Evolutionary conservation across 2,329 filamentous ascomycete species (phyloP).

Genomic region (Scortechinia acanthostroma): DNA sequence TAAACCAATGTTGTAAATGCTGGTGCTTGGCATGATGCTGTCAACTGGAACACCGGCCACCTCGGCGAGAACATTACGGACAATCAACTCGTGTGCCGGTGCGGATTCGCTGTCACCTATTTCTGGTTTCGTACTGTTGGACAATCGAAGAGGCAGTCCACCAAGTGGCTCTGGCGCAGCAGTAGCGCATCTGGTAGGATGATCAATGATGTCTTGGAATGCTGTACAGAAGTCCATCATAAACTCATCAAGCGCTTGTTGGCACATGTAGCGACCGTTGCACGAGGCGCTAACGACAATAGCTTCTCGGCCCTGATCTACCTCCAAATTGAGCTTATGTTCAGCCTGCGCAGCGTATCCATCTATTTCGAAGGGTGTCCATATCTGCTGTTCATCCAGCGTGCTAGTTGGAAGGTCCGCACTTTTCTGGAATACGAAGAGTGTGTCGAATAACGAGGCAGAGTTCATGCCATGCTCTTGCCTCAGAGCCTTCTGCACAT

Average conservation of each 20-base stretch:
- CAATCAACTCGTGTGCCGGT: conserved; percentile 8
- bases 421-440: conserved; percentile 41
- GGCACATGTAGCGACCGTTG: conserved; percentile 11
- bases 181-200: conserved; percentile 12
- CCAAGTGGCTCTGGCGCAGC: conserved; percentile 11
- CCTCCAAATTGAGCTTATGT: conserved; percentile 18
- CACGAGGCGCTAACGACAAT: conserved; percentile 11
- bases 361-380: conserved; percentile 11
- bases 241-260: conserved; percentile 4
- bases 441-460: conserved; percentile 30
- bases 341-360: conserved; percentile 13
- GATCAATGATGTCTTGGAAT: conserved; percentile 16
- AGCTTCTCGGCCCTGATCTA: conserved; percentile 13
- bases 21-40: conserved; percentile 12
- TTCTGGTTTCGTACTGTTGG: background rate
- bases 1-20: conserved; percentile 18
- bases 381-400: conserved; percentile 9
- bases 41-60: conserved; percentile 10
- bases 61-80: conserved; percentile 13
- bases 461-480: conserved; percentile 18
- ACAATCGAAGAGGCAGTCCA: conserved; percentile 10
- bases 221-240: conserved; percentile 8
- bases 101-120: background rate
- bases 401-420: conserved; percentile 16
- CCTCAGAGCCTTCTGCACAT: conserved; percentile 35